Base-by-base conservation (phyloP, 2,329 filamentous ascomycete species). In the Xylariaceae sp. region DNA sequence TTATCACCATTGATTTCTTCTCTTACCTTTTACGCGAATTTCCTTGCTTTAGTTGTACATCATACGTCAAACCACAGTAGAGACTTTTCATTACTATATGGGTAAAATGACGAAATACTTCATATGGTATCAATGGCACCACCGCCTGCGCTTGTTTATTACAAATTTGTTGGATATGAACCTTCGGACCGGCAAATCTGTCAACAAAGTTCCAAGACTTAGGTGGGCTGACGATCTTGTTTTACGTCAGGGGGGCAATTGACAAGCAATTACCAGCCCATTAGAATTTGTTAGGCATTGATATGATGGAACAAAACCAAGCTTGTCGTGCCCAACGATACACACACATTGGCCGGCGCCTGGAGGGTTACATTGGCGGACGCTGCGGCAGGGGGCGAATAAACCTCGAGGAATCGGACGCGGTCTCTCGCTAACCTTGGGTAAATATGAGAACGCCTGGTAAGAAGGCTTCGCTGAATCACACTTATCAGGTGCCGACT, bases 321-420 rank as follows among this genome's bases (percentile, higher is more conserved):
- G 40, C 30, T 19, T 43, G 5, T 43, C 49, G 34, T 47, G 55
- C 49, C 55, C 46, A 52, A 57, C 54, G 41, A 46, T 44, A 40
- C 49, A 47, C 39, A 47, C 37, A 42, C 37, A 32, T 43, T 19
- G 4, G 39, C 49, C 7, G 9, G 30, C 35, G 12, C 12, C 41
- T 26, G 26, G 32, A 47, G 31, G 40, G 55, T 54, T 51, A 51
- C 51, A 54, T 54, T 26, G 29, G 39, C 19, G 46, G 30, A 19
- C 50, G 45, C 39, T 46, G 19, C 7, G 32, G 44, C 31, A 42
- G 9, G 41, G 46, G 37, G 8, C 42, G 45, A 43, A 37, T 42
- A n/a, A 19, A 46, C 50, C 40, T 53, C 35, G 34, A 42, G 40
- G 19, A 42, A 8, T 26, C 39, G 32, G 37, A 53, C n/a, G 19